Base-by-base conservation (phyloP, 1,139 yeast species). In the Candida smagusa region DNA sequence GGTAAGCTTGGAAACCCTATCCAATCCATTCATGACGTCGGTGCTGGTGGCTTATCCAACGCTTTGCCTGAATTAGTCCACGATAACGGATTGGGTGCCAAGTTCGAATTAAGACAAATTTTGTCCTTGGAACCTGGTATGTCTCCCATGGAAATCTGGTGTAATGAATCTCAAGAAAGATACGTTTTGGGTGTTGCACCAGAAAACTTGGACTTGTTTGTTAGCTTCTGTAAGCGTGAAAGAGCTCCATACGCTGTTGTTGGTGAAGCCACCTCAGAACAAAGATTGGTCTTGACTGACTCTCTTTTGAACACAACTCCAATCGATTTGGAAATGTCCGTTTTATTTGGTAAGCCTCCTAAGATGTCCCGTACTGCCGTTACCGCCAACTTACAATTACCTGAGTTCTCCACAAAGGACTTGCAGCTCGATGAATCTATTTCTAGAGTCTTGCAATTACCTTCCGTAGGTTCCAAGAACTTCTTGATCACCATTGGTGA, bases 131-230 rank as follows among this genome's bases (percentile, higher is more conserved):
- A 94, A 63, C 96, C 96, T 34, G 96, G 97, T 41, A 89, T 94
- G 97, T 90, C 97, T 7, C 97, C 99, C 38, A 87, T 92, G 96
- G 98, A 94, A 68, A 89, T 94, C 50, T 94, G 99, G 99, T 94
- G 99, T 77, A 90, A 95, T 55, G 99, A 94, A 66, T 94, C 98
- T 5, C 99, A 94, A 68, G 99, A 94, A 64, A 81, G 99, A 63
- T 94, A 90, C 56, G 98, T 94, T 22, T 65, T 94, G 55, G 98
- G 96, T 47, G 95, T 92, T 45, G 77, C 90, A 9, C 89, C 88
- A 39, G 82, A 81, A 45, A 86, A 89, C 58, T 67, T 92, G 47
- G 79, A 77, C 3, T 54, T 71, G 19, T 94, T 94, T 63, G 77
- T 79, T 53, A 74, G 74, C 35, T 83, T 94, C 40, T 94, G 98